Base-by-base conservation (phyloP, 331 rosid species). In the Quercus phellos region DNA sequence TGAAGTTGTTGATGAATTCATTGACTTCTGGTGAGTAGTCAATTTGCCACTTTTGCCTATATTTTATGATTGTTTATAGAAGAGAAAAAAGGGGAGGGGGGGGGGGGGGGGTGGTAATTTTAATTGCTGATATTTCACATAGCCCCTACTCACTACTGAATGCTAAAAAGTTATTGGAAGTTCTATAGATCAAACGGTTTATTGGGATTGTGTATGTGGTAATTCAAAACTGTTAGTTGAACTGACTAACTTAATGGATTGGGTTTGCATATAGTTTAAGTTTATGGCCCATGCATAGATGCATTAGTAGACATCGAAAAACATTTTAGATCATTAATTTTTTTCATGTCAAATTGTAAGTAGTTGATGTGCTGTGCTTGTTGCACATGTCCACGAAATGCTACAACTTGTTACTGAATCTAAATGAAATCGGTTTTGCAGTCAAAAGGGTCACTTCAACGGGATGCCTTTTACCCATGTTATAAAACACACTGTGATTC, bases 1-100 rank as follows among this genome's bases (percentile, higher is more conserved):
- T 42, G 99, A 94, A 85, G 97, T 88, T 74, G 99, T 94, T 84
- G 99, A 94, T 76, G 97, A 92, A 86, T 94, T 94, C 88, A 90
- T 92, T 75, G 97, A 94, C 87, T 88, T 92, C 77, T 90, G 99
- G 99, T 94, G 81, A 90, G 98, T 87, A 68, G 51, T 55, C 13
- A 21, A 68, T 73, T 77, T 43, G 53, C 29, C 70, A 58, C 27
- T 75, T 60, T 30, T 50, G 19, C n/a, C 11, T 61, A 0, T 26
- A 61, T 11, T 24, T 29, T 29, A 27, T 27, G 38, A 61, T 21
- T 22, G 53, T 21, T 61, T 26, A 6, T 9, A 17, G 14, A 27
- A 18, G 9, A 14, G 2, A 58, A 1, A 34, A 8, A 38, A 8
- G 12, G 0, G 3, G 1, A 0, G 11, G 1, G 11, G 43, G 11